These are phyloP conservation scores for Nigrospora oryzae DNA, from an alignment of 2,329 filamentous ascomycete genomes.

Conservation along the genomic window DNA sequence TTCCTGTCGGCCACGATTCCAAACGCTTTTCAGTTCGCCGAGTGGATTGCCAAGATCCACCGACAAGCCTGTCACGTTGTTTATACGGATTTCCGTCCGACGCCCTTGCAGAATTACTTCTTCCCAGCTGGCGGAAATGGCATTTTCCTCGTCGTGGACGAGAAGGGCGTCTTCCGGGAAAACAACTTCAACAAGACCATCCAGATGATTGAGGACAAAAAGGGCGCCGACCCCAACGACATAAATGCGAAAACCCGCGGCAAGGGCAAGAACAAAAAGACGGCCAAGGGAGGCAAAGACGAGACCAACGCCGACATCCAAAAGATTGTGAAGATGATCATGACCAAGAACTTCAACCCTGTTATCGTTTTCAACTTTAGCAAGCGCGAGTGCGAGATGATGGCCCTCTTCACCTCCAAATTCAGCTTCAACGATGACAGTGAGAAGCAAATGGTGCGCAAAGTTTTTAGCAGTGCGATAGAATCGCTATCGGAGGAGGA, in stretches of 20 bases:
- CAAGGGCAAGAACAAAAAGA: slow-evolving; percentile 85
- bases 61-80: slow-evolving; percentile 97
- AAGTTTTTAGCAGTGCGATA: slow-evolving; percentile 90
- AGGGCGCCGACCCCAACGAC: slow-evolving; percentile 76
- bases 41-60: slow-evolving; percentile 98
- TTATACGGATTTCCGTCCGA: slow-evolving; percentile 96
- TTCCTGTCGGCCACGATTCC: slow-evolving; percentile 97
- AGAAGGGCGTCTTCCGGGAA: slow-evolving; percentile 92
- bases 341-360: slow-evolving; percentile 93
- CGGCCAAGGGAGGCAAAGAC: slow-evolving; percentile 76
- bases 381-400: slow-evolving; percentile 90
- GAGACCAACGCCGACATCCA: slow-evolving; percentile 74
- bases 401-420: slow-evolving; percentile 77
- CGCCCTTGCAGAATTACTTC: slow-evolving; percentile 94
- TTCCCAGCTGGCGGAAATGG: slow-evolving; percentile 89
- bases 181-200: slow-evolving; percentile 97
- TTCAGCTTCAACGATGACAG: slow-evolving; percentile 94
- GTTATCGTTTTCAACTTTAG: slow-evolving; percentile 99
- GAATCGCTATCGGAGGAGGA: slow-evolving; percentile 90
- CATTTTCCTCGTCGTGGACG: slow-evolving; percentile 89
- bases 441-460: slow-evolving; percentile 87
- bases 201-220: slow-evolving; percentile 78
- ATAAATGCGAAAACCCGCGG: slow-evolving; percentile 73
- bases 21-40: slow-evolving; percentile 97
- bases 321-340: slow-evolving; percentile 98